Base-by-base conservation (phyloP, 176 grass and related monocot species). In the Carex kokanica region DNA sequence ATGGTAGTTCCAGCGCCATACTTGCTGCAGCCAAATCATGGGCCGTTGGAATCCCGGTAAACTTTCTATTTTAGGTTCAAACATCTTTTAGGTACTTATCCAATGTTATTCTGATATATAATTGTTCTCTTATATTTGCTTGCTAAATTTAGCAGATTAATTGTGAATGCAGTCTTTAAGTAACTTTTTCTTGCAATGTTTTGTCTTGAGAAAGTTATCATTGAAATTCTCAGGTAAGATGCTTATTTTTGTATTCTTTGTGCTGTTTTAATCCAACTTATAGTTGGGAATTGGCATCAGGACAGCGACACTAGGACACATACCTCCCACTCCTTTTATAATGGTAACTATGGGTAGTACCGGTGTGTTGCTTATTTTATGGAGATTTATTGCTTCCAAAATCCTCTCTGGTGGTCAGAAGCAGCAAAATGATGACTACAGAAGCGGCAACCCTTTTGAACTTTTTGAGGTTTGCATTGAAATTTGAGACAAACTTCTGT, bases 31-130 rank as follows among this genome's bases (percentile, higher is more conserved):
- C 86, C 0, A 95, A 95, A 84, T 92, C 93, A 11, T 95, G 93
- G 93, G 89, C 63, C 71, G 71, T 90, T 57, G 96, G 96, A 53
- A 93, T 99, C 78, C 96, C 89, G 84, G 96, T 99, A 90, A 91
- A 12, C 55, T 71, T 69, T 64, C 0, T 25, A 55, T 23, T 14
- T 59, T 36, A 17, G 5, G 74, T 67, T 64, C 8, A 81, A 43
- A 82, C 32, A 62, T 8, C 0, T 45, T 61, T 64, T 17, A 51
- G 21, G 61, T 74, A 74, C 4, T 24, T 60, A 6, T 84, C 4
- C 11, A 75, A 56, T 62, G 62, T n/a, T 84, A n/a, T 67, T 70
- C 32, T 71, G n/a, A 60, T 74, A 60, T 73, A 59, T 72, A 84
- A 20, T 84, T 74, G 41, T 60, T 80, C 4, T 18, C 12, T 64